Evolutionary conservation across 2,329 filamentous ascomycete species (phyloP).

Genomic region (Fusarium pseudonygamai): DNA sequence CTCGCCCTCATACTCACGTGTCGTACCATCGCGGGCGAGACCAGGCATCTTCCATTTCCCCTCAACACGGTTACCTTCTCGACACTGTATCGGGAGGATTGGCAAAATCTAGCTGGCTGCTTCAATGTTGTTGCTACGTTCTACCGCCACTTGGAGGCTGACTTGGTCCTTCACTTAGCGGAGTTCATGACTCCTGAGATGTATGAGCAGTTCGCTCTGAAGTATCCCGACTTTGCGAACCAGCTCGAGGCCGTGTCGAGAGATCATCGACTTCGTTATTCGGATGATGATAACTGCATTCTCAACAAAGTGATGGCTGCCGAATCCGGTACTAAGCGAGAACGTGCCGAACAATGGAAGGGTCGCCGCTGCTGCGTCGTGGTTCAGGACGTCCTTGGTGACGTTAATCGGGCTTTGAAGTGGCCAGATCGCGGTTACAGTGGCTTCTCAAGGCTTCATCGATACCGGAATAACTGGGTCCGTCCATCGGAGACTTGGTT

Average conservation of each 20-base stretch:
- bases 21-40: conserved; percentile 8
- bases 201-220: neutral
- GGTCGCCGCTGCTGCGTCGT: too few species aligned
- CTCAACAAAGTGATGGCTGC: neutral
- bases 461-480: too few species aligned
- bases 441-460: too few species aligned
- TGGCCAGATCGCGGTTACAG: too few species aligned
- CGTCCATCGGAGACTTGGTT: rapidly evolving
- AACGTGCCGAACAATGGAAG: too few species aligned
- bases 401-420: too few species aligned
- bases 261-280: neutral
- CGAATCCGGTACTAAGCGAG: neutral
- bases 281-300: neutral
- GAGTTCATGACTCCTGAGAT: neutral
- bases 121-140: neutral
- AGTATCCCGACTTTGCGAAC: neutral
- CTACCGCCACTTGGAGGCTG: rapidly evolving
- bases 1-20: conserved; percentile 15
- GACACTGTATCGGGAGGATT: neutral
- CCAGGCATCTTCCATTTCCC: neutral
- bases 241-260: rapidly evolving
- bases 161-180: neutral
- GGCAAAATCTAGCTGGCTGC: neutral
- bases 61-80: conserved; percentile 10
- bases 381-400: too few species aligned